These are phyloP conservation scores for Phaeophleospora eucalypticola DNA, from an alignment of 2,329 filamentous ascomycete genomes.

Conservation along the genomic window DNA sequence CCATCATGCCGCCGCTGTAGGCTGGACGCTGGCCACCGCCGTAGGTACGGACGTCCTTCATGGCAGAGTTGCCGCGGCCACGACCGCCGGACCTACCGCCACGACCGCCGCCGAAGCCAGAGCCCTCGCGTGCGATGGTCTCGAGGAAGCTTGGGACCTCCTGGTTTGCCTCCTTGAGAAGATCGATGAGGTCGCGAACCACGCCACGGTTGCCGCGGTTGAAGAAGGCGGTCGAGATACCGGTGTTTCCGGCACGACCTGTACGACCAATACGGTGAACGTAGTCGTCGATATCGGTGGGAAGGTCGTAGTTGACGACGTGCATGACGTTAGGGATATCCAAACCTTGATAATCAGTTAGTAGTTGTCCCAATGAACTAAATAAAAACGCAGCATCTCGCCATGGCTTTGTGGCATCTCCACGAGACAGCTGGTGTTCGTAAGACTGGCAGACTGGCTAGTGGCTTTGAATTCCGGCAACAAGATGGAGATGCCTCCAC, in stretches of 20 bases:
- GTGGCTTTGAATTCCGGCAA: no score
- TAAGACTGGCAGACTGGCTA: no score
- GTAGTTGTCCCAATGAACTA: no score
- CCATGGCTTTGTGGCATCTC: no score
- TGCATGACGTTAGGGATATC: conserved; percentile 97
- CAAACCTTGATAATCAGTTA: no score
- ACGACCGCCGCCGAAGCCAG: conserved; percentile 66
- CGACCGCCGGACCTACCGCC: conserved; percentile 63
- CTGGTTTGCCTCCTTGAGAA: conserved; percentile 98
- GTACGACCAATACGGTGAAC: conserved; percentile 99
- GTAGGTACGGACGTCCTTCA: conserved; percentile 76
- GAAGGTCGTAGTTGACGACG: conserved; percentile 99
- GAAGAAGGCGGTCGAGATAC: conserved; percentile 98
- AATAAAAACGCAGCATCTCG: no score
- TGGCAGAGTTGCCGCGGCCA: conserved; percentile 65
- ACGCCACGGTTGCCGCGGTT: conserved; percentile 99
- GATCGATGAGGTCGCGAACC: conserved; percentile 92
- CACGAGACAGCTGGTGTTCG: no score
- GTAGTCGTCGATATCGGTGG: conserved; percentile 97
- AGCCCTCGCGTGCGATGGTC: conserved; percentile 92
- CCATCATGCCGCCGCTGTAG: conserved; percentile 58
- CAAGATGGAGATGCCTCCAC: no score
- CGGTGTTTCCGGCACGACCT: conserved; percentile 97
- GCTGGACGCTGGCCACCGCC: conserved; percentile 50
- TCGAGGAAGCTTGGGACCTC: conserved; percentile 92